Base-by-base conservation (phyloP, 1,139 yeast species). In the Pneumocystis wakefieldiae region DNA sequence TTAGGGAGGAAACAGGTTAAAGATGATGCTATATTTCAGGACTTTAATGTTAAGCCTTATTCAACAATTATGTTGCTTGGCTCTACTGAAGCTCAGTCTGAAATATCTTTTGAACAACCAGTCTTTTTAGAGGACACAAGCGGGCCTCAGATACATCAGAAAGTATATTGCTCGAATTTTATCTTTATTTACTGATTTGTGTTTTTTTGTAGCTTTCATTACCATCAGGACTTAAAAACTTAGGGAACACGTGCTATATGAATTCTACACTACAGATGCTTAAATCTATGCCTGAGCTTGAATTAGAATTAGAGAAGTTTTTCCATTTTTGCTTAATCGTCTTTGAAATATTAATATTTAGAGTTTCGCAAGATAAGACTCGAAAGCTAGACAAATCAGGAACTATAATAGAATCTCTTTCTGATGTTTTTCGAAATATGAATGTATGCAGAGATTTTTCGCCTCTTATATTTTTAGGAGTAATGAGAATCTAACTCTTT, bases 231-330 rank as follows among this genome's bases (percentile, higher is more conserved):
- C 78, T 92, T 67, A 80, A 81, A 65, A 92, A 92, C 72, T 77
- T 90, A 72, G 98, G 98, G 29, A 92, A 94, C 72, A 92, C 98
- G 1, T 94, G 98, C 74, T 92, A 92, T 42, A 59, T 65, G 61
- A 92, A 92, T 73, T 85, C 97, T 1, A 84, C 96, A 1, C 76
- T 92, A 67, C 98, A 92, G 74, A 84, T 91, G 0, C 75, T 92
- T 67, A 83, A 81, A 68, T 81, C 83, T 63, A 81, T 89, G 62
- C 82, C 83, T 35, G 94, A 86, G 71, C 73, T 87, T 59, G 72
- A 71, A 42, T 67, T 68, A 2, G 72, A 72, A 10, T 68, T 78
- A 60, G 65, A 68, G 32, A 60, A 65, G 36, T 73, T 62, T 53
- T 32, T 4, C 10, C 32, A 15, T 28, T 36, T 15, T 42, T 32